Evolutionary conservation across 2,329 filamentous ascomycete genomes (phyloP), one percentile per base, ranked within the genome.

Genomic region (Aureobasidium sp.): DNA sequence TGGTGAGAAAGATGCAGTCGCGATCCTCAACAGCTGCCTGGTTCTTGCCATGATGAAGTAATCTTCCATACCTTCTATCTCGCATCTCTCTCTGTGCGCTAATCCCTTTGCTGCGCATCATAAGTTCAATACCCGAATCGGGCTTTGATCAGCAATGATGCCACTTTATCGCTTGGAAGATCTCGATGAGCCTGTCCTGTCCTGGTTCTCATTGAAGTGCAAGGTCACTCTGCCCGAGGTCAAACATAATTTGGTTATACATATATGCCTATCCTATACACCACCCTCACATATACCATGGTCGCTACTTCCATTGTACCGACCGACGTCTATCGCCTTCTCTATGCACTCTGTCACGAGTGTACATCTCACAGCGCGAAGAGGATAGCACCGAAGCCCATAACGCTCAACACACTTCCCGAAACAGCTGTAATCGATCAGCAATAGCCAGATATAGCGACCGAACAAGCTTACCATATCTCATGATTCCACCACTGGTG

Each of bases 131-230:
- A 27, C 14, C 3, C 13, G 1, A 7, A 47, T 47, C 47, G 13
- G 10, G 21, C 1, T n/a, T 11, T 9, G 21, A 21, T 1, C 47
- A 34, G 16, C 51, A 55, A 29, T 21, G 5, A 55, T 55, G 51
- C 51, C 51, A 2, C 51, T 55, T 16, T 44, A 55, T 5, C 51
- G 51, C 8, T 27, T 37, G 13, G 51, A 54, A 4, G 25, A 54
- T 32, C 25, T 45, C 25, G 30, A 42, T 9, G 16, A 39, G 2
- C 39, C 51, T 16, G 51, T 55, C 16, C 39, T 55, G 2, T 41
- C 34, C 13, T 30, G 21, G 16, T 57, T 57, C 16, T 57, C 39
- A 1, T 82, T 97, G 41, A 88, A 95, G 70, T 88, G 86, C 64
- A 88, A 87, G 72, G 88, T 91, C 67, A 76, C 72, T 42, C 71